phyloP scores from a whole-genome alignment of 805 yeast species.

The Cyberlindnera euphorbiae region DNA sequence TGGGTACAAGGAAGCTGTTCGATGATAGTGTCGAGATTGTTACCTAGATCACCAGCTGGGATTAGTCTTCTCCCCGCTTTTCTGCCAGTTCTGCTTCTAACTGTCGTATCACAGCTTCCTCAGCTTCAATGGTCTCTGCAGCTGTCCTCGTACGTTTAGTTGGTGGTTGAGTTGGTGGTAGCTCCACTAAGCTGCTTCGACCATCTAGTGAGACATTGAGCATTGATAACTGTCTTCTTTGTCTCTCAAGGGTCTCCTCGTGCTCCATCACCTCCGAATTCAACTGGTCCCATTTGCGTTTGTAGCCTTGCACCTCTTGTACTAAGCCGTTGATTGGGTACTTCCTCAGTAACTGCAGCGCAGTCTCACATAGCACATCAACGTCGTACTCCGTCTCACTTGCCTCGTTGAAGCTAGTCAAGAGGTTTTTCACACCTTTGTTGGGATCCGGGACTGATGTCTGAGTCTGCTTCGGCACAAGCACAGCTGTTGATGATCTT shows the following conservation, averaged over 20 bases:
- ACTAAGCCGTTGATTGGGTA: conserved; percentile 36
- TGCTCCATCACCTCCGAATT: conserved; percentile 37
- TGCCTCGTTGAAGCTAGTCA: conserved; percentile 29
- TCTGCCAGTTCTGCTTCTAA: conserved; percentile 39
- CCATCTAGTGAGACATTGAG: conserved; percentile 30
- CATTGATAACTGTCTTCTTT: conserved; percentile 35
- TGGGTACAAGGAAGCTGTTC: too few species aligned
- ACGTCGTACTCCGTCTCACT: conserved; percentile 33
- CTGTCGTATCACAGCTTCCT: conserved; percentile 40
- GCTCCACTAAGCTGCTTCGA: conserved; percentile 2
- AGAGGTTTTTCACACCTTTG: conserved; percentile 29
- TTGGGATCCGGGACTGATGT: conserved; percentile 13
- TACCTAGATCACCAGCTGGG: too few species aligned
- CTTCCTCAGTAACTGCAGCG: conserved; percentile 31
- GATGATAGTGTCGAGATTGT: too few species aligned
- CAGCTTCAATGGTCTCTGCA: conserved; percentile 36
- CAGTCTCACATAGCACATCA: conserved; percentile 39
- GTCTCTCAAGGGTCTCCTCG: conserved; percentile 40
- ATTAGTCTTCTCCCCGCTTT: conserved; percentile 1
- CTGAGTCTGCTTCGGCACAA: conserved; percentile 20
- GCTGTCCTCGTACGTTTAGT: conserved; percentile 14
- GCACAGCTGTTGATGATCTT: conserved; percentile 15
- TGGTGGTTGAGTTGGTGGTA: neutral
- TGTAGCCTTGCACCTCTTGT: conserved; percentile 23
- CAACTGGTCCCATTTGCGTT: conserved; percentile 32